Percentiles rank a stretch among this genome's conserved stretches.
These are phyloP conservation scores for Globisporangium uncinulatum DNA, from an alignment of 352 stramenopile genomes.

Conservation along the genomic window DNA sequence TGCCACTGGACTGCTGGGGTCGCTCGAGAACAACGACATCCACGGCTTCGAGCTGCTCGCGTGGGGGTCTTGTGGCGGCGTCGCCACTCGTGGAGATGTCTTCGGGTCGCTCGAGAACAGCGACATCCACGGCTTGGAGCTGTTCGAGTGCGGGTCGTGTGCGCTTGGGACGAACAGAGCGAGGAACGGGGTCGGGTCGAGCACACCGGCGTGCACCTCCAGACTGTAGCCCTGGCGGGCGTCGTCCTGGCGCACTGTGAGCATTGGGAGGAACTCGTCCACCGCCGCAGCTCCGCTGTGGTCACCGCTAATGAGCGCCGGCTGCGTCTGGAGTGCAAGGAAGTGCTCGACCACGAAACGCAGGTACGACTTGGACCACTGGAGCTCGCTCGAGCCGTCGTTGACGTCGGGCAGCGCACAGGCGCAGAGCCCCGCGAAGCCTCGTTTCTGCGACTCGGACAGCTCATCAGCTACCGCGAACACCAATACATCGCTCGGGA, in stretches of 20 bases:
- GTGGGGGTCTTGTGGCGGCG: background rate
- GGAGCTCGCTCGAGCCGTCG: conserved; percentile 44
- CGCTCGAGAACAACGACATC: background rate
- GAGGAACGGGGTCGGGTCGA: conserved; percentile 60
- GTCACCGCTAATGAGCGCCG: background rate
- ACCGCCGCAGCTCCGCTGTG: conserved; percentile 20
- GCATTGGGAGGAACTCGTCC: conserved; percentile 62
- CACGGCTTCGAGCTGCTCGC: background rate
- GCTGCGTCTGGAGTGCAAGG: conserved; percentile 24
- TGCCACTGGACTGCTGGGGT: conserved; percentile 1
- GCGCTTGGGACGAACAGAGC: conserved; percentile 39
- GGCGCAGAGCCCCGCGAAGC: conserved; percentile 58
- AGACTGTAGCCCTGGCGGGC: conserved; percentile 2
- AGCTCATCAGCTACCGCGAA: conserved; percentile 25
- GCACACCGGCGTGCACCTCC: conserved; percentile 7
- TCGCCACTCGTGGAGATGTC: background rate
- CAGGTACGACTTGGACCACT: conserved; percentile 67
- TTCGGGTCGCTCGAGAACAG: conserved; percentile 1
- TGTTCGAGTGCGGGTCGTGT: background rate
- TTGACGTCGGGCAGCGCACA: conserved; percentile 61
- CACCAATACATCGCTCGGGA: conserved; percentile 1
- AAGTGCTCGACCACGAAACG: conserved; percentile 58
- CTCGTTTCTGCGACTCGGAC: conserved; percentile 51
- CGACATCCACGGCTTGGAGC: background rate
- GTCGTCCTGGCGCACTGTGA: conserved; percentile 30